Percentiles rank a stretch among this genome's conserved stretches.
phyloP scores from a whole-genome alignment of 2,329 filamentous ascomycete species.

The Bipolaris gigantea region DNA sequence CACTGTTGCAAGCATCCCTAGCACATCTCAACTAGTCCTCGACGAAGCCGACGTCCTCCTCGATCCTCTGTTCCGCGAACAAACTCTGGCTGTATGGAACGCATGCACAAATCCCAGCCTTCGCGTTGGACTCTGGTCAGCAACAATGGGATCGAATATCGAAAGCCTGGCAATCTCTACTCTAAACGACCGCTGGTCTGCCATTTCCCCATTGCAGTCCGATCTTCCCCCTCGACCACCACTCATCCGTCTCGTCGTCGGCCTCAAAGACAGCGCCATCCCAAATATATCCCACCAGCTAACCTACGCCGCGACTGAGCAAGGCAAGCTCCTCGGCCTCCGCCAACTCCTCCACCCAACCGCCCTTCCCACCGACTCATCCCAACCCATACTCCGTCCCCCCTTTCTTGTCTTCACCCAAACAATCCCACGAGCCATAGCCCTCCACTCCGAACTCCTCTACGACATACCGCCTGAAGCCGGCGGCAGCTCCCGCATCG shows the following conservation, averaged over 20 bases:
- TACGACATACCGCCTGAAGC: constrained; percentile 93
- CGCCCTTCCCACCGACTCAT: constrained; percentile 52
- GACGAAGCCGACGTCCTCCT: constrained; percentile 96
- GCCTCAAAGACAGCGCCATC: constrained; percentile 91
- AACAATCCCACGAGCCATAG: constrained; percentile 86
- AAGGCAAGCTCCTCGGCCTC: constrained; percentile 88
- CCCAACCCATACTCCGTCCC: constrained; percentile 64
- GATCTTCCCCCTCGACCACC: constrained; percentile 46
- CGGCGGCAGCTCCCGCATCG: constrained; percentile 80
- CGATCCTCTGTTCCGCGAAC: constrained; percentile 85
- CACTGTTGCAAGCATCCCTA: constrained; percentile 59
- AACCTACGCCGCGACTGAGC: constrained; percentile 87
- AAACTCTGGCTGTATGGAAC: constrained; percentile 83
- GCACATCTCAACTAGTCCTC: constrained; percentile 74
- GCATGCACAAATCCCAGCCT: constrained; percentile 72
- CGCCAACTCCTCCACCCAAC: constrained; percentile 84
- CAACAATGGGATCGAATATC: constrained; percentile 93
- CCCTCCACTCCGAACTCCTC: constrained; percentile 83
- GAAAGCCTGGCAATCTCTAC: constrained; percentile 76
- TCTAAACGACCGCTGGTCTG: constrained; percentile 44
- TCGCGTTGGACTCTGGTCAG: constrained; percentile 85
- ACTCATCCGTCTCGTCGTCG: constrained; percentile 86
- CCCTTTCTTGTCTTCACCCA: constrained; percentile 96
- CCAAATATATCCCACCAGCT: constrained; percentile 90
- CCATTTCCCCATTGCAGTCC: constrained; percentile 43